phyloP scores from a whole-genome alignment of 2,329 filamentous ascomycete genomes.

The Septoria petroselini region DNA sequence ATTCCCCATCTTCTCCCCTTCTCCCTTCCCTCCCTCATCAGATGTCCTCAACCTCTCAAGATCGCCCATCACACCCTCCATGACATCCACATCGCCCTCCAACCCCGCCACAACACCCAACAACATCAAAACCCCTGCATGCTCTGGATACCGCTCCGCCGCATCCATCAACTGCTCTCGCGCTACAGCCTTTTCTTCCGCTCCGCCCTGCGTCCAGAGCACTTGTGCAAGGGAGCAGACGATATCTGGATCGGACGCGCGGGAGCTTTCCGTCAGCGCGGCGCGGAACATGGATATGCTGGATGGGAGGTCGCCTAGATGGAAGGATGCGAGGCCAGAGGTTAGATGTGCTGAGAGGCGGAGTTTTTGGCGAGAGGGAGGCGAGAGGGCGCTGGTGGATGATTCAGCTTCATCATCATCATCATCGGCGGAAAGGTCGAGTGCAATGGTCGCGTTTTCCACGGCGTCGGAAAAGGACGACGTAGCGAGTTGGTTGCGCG shows the following conservation, averaged over 20 bases:
- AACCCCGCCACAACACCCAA: slow-evolving; percentile 80
- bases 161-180: slow-evolving; percentile 76
- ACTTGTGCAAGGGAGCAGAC: slow-evolving; percentile 86
- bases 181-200: slow-evolving; percentile 70
- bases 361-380: slow-evolving; percentile 64
- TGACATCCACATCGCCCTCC: slow-evolving; percentile 72
- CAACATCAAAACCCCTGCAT: slow-evolving; percentile 75
- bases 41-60: too few relatives aligned
- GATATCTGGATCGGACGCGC: slow-evolving; percentile 77
- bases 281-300: slow-evolving; percentile 77
- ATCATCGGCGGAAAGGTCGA: slow-evolving; percentile 73
- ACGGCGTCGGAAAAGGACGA: slow-evolving; percentile 65
- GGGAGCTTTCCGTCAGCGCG: slow-evolving; percentile 71
- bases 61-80: slow-evolving; percentile 87
- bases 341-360: slow-evolving; percentile 83
- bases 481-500: slow-evolving; percentile 73
- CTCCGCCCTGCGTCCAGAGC: slow-evolving; percentile 82
- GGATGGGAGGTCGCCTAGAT: slow-evolving; percentile 60
- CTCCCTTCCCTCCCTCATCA: too few relatives aligned
- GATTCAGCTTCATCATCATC: slow-evolving; percentile 61
- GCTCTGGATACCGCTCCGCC: slow-evolving; percentile 69
- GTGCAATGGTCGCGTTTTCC: slow-evolving; percentile 74
- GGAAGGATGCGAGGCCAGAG: slow-evolving; percentile 78
- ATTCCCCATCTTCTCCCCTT: slow-evolving; percentile 70
- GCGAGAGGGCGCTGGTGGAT: too few relatives aligned